Base-by-base conservation (phyloP, 2,329 filamentous ascomycete genomes). In the Aspergillus amoenus region DNA sequence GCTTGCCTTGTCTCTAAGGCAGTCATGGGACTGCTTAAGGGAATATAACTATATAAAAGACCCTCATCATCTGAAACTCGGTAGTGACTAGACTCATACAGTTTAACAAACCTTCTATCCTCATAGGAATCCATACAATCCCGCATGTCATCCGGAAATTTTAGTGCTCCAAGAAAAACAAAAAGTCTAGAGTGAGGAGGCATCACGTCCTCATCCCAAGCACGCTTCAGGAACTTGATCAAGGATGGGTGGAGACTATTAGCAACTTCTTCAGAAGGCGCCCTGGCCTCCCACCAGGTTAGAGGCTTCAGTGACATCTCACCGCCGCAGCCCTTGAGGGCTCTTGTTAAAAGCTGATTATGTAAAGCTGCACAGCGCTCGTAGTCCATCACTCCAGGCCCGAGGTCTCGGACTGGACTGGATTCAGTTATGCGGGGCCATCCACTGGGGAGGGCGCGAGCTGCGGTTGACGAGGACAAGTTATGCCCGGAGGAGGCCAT, bases 321-420 rank as follows among this genome's bases (percentile, higher is more conserved):
- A 8, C 43, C 32, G 13, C 57, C 57, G 18, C 32, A 5, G 11
- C 42, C 57, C 46, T 46, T 50, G 13, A 56, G 37, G 11, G 47
- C 57, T 37, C 39, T 53, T 42, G 44, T 53, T 4, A 59, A 48
- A 30, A 59, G 52, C 44, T 56, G 39, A 27, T 59, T 59, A 43
- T 59, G 57, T 22, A 59, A 48, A 17, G 52, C 57, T 41, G 57
- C 57, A 53, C 57, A 59, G n/a, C 57, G 57, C 42, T 59, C 48
- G 44, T 59, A 56, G 44, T 59, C 52, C 57, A 59, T 56, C 3
- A 2, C 2, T 39, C 48, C 43, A 22, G 50, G 52, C 43, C 56
- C 40, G 24, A 55, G 46, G 51, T 58, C 47, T 27, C 56, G 34
- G 42, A 55, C 32, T 18, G 56, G 56, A 55, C 30, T 58, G 42